A percentile compares a stretch with the other conserved stretches of the same genome.
These are phyloP conservation scores for Aureobasidium melanogenum DNA, from an alignment of 2,329 filamentous ascomycete genomes.

Conservation along the genomic window DNA sequence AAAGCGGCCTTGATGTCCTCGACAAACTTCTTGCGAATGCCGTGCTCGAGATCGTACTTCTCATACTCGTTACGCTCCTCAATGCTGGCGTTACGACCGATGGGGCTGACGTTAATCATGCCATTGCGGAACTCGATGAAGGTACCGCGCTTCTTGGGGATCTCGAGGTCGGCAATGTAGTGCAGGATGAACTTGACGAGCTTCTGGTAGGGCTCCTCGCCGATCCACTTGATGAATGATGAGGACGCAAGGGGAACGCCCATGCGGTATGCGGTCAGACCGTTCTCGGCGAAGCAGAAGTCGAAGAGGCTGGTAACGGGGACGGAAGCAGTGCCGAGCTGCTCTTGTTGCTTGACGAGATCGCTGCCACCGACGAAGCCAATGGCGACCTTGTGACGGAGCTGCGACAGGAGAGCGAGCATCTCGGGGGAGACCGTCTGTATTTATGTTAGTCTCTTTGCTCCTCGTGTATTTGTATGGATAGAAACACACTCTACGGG, in stretches of 20 bases:
- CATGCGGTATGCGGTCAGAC: constrained; percentile 79
- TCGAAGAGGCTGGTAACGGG: constrained; percentile 82
- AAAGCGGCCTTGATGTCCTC: constrained; percentile 70
- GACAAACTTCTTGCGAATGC: constrained; percentile 70
- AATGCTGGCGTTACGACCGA: constrained; percentile 76
- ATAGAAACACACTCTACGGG: constrained; percentile 56
- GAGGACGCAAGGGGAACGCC: constrained; percentile 66
- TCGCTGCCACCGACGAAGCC: constrained; percentile 91
- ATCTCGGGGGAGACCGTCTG: constrained; percentile 70
- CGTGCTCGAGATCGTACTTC: constrained; percentile 67
- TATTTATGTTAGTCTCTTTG: neutral
- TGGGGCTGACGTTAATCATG: constrained; percentile 79
- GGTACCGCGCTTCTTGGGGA: constrained; percentile 74
- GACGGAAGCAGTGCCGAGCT: constrained; percentile 63
- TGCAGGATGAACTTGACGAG: constrained; percentile 67
- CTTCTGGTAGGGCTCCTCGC: constrained; percentile 76
- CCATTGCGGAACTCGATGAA: constrained; percentile 86
- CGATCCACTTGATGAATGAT: constrained; percentile 87
- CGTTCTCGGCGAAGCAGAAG: constrained; percentile 96
- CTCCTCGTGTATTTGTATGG: neutral
- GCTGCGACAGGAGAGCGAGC: constrained; percentile 65
- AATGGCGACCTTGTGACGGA: constrained; percentile 82
- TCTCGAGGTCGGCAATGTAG: constrained; percentile 75
- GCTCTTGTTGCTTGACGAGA: constrained; percentile 90
- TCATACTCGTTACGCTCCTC: constrained; percentile 78